Conservation (phyloP, 768 basidiomycete species). For the Piloderma croceum region DNA sequence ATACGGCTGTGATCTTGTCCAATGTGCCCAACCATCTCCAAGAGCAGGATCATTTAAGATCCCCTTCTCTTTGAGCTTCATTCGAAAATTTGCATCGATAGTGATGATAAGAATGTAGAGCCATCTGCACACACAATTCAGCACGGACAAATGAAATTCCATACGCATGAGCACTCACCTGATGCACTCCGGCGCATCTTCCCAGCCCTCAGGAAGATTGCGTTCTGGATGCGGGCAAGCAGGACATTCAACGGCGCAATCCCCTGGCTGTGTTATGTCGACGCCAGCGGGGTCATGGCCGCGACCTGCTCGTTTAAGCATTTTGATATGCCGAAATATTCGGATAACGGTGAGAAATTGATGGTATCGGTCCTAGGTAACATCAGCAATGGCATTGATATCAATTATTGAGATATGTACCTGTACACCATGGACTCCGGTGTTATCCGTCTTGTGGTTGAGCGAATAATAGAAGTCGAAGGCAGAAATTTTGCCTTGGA, state of each 20-base stretch:
- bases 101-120: conserved; percentile 9
- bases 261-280: conserved; percentile 1
- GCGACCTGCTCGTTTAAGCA: conserved; percentile 4
- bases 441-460: conserved; percentile 1
- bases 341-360: conserved; percentile 4
- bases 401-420: not conserved
- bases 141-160: not conserved
- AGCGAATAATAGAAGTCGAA: conserved; percentile 18
- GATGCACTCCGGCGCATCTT: not conserved
- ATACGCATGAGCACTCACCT: not conserved
- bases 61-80: conserved; percentile 7
- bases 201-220: conserved; percentile 6
- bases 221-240: conserved; percentile 10
- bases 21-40: conserved; percentile 10
- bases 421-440: conserved; percentile 3
- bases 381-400: not conserved
- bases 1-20: conserved; percentile 8
- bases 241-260: conserved; percentile 4
- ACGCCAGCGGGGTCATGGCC: conserved; percentile 1
- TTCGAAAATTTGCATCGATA: conserved; percentile 16
- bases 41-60: conserved; percentile 12
- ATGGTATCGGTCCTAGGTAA: conserved; percentile 6
- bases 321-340: conserved; percentile 9
- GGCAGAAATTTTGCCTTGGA: conserved; percentile 12
- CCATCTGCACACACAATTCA: conserved; percentile 5